phyloP scores from a whole-genome alignment of 192 early-diverging fungal genomes.

The Backusella sp. region DNA sequence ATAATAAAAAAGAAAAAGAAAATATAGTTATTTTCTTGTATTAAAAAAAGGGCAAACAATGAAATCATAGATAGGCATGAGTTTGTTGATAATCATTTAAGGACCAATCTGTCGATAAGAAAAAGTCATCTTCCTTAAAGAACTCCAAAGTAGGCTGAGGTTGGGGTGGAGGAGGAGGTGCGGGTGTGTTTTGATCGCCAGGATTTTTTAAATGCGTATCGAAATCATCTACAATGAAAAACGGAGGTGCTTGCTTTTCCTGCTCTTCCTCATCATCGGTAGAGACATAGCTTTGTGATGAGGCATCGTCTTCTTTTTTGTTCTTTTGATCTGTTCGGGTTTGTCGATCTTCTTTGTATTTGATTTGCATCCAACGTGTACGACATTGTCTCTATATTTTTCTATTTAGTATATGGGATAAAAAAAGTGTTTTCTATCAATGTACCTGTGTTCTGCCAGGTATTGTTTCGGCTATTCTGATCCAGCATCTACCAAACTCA shows the following conservation, averaged over 20 bases:
- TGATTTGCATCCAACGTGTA: constrained; percentile 59
- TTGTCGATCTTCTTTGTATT: constrained; percentile 38
- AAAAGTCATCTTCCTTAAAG: constrained; percentile 15
- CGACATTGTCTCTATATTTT: constrained; percentile 49
- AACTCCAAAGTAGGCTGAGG: neutral
- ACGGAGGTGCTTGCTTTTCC: constrained; percentile 4
- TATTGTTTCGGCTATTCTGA: constrained; percentile 57
- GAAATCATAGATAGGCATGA: constrained; percentile 9
- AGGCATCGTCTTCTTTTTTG: constrained; percentile 9
- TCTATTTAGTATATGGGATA: constrained; percentile 14
- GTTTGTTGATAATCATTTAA: constrained; percentile 14
- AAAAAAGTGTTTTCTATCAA: neutral
- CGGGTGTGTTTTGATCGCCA: neutral
- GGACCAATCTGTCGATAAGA: constrained; percentile 14
- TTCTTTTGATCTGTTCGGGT: constrained; percentile 4
- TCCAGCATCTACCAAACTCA: constrained; percentile 49
- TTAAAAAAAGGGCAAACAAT: neutral
- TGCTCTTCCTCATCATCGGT: constrained; percentile 10
- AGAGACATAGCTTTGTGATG: constrained; percentile 19
- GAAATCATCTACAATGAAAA: constrained; percentile 23
- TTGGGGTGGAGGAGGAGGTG: neutral
- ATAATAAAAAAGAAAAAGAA: neutral
- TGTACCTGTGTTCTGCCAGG: constrained; percentile 53
- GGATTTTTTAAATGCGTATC: neutral
- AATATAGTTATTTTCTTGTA: neutral